phyloP scores from a whole-genome alignment of 2,329 filamentous ascomycete species.

The Phialocephala sp. region DNA sequence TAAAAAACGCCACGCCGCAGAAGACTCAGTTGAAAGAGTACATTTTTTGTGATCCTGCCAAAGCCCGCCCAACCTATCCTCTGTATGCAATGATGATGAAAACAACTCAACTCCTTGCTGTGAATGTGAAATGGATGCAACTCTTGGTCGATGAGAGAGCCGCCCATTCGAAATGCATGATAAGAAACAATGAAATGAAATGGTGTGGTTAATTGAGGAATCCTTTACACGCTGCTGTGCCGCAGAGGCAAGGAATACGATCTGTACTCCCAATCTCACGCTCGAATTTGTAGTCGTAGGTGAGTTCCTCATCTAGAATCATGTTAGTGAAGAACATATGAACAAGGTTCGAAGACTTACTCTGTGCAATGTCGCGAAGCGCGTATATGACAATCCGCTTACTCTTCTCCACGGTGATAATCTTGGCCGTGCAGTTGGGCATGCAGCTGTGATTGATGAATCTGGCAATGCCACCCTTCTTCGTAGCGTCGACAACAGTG shows the following conservation, averaged over 20 bases:
- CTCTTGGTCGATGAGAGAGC: constrained; percentile 9
- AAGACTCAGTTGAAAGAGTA: constrained; percentile 44
- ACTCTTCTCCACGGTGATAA: constrained; percentile 97
- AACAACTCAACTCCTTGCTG: constrained; percentile 26
- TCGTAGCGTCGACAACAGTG: constrained; percentile 96
- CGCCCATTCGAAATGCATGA: constrained; percentile 9
- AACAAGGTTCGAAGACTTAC: constrained; percentile 61
- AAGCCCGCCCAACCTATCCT: constrained; percentile 20
- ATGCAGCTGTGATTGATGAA: constrained; percentile 99
- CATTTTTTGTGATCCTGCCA: constrained; percentile 31
- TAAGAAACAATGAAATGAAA: constrained; percentile 15
- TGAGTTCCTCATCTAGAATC: constrained; percentile 88
- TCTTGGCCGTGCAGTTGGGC: constrained; percentile 98
- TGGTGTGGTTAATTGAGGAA: constrained; percentile 83
- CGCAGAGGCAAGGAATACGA: constrained; percentile 96
- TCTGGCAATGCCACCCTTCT: constrained; percentile 95
- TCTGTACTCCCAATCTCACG: constrained; percentile 93
- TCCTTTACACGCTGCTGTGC: constrained; percentile 94
- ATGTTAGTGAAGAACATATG: constrained; percentile 29
- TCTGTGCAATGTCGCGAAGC: constrained; percentile 89
- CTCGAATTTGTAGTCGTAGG: constrained; percentile 99
- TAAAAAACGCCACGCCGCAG: constrained; percentile 33
- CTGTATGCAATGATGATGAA: constrained; percentile 32
- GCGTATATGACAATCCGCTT: constrained; percentile 99
- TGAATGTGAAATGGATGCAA: constrained; percentile 17